Evolutionary conservation across 257 asterid genomes (phyloP), one percentile per base, ranked within the genome.

Genomic region (Solanum paucissectum): DNA sequence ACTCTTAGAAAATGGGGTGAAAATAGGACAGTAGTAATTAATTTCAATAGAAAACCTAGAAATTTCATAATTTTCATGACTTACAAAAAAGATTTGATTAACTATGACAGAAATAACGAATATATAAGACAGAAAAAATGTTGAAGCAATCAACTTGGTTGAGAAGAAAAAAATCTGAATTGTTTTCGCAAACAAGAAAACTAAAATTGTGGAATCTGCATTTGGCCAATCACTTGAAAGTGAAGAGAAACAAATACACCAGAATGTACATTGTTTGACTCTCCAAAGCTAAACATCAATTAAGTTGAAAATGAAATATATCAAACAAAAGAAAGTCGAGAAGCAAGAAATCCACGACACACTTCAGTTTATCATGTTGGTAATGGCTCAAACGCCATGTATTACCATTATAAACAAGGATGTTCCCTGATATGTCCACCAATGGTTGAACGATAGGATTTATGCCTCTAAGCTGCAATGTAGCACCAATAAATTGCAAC

Each of bases 371-470:
- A 29, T 29, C 42, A 18, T 23, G 29, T 13, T 16, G 32, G 68
- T 14, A 32, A 86, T 40, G 73, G 73, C 34, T 71, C 55, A 42
- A 32, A 36, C 12, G 32, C 20, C 6, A n/a, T 36, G 36, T n/a
- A 44, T 33, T 94, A 97, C 99, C 99, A 86, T 95, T 97, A 86
- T 95, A 97, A 84, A 95, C 97, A 88, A 97, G 98, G 88, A 95
- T 92, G 93, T 95, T 95, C 90, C 94, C 94, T 32, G 90, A 91
- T 11, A 87, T 84, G 93, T 95, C 98, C 74, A 91, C 89, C 94
- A 97, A 89, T 9, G 99, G 99, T 90, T 97, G 99, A 88, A 88
- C 79, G 87, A 96, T 92, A 20, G 95, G 93, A 89, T 88, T 77
- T 75, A 87, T 90, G 87, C 99, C 99, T 90, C 99, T 91, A 36